Evolutionary conservation across 1,284 basidiomycete species (phyloP).

Genomic region (Neonothopanus nambi): DNA sequence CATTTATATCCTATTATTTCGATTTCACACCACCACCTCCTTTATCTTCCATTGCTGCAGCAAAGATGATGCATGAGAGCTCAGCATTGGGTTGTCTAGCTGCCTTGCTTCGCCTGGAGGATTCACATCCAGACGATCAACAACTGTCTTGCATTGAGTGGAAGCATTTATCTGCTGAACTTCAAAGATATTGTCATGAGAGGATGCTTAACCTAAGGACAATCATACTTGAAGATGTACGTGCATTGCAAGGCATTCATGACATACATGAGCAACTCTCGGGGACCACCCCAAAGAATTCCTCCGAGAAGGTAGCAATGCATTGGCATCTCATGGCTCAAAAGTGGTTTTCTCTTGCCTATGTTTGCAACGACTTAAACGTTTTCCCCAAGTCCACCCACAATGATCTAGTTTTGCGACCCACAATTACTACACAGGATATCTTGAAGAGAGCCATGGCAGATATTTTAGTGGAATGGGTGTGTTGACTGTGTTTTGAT

Average conservation of each 20-base stretch:
- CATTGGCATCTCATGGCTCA: neutral
- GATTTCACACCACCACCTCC: constrained; percentile 1
- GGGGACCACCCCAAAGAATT: neutral
- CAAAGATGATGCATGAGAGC: neutral
- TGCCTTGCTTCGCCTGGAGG: neutral
- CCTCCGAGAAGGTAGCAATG: neutral
- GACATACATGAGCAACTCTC: neutral
- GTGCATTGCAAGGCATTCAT: neutral
- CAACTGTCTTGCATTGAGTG: neutral
- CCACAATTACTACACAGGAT: neutral
- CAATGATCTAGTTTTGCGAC: too few relatives aligned
- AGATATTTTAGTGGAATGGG: neutral
- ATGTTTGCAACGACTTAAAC: neutral
- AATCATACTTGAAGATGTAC: neutral
- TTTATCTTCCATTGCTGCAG: neutral
- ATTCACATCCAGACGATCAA: neutral
- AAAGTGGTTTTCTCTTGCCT: neutral
- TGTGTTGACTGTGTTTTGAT: too few relatives aligned
- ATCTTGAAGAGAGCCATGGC: neutral
- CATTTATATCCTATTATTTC: neutral
- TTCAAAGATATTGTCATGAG: neutral
- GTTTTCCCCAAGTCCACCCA: neutral
- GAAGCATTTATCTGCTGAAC: neutral
- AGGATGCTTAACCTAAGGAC: neutral
- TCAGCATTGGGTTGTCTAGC: neutral